Conservation (phyloP, 441 rosid genomes). For the Geranium incanum region DNA sequence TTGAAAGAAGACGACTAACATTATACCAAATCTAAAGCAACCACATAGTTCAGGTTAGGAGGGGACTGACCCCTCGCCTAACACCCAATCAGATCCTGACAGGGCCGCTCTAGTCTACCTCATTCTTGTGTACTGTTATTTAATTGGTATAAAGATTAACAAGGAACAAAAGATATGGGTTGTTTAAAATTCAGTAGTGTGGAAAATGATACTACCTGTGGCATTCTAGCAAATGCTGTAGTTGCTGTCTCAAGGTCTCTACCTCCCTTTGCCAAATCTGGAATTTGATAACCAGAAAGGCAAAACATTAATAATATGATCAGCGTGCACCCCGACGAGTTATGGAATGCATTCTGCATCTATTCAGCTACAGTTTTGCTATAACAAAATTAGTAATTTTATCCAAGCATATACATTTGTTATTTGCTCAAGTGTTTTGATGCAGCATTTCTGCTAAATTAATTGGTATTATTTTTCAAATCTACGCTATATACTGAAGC, state of each 20-base stretch:
- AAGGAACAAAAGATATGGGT: background rate
- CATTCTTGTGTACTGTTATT: background rate
- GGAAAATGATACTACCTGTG: constrained; percentile 42
- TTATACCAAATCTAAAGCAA: too few relatives aligned
- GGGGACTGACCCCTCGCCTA: too few relatives aligned
- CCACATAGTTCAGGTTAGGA: too few relatives aligned
- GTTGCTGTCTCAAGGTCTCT: constrained; percentile 55
- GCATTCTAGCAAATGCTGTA: constrained; percentile 51
- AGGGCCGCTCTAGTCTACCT: background rate
- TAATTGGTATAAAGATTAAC: background rate
- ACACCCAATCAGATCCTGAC: too few relatives aligned
- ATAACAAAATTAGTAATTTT: background rate
- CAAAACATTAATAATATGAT: background rate
- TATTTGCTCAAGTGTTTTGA: background rate
- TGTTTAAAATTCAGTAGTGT: background rate
- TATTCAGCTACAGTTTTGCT: background rate
- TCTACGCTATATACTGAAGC: background rate
- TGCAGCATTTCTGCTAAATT: background rate
- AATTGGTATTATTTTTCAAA: background rate
- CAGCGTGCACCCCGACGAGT: background rate
- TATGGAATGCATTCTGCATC: background rate
- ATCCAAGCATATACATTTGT: background rate
- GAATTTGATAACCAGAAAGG: constrained; percentile 5
- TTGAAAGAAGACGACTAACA: too few relatives aligned
- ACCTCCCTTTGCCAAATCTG: constrained; percentile 85